phyloP scores from a whole-genome alignment of 768 basidiomycete genomes.

The Phallus indusiatus region DNA sequence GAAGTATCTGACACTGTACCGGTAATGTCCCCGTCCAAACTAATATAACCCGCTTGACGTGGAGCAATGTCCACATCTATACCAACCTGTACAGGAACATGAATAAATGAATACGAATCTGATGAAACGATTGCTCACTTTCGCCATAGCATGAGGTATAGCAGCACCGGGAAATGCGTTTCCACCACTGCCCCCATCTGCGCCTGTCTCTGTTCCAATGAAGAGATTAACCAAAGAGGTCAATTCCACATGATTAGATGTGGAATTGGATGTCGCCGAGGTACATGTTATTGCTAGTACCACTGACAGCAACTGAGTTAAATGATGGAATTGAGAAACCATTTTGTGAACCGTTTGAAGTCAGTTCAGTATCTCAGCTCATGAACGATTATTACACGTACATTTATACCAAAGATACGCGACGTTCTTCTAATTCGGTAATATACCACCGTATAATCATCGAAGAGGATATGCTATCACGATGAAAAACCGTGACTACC shows the following conservation, averaged over 20 bases:
- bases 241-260: constrained; percentile 15
- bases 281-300: not conserved
- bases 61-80: constrained; percentile 42
- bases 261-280: not conserved
- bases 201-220: constrained; percentile 39
- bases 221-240: constrained; percentile 43
- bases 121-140: constrained; percentile 20
- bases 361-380: too few relatives aligned
- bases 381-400: too few relatives aligned
- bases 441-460: too few relatives aligned
- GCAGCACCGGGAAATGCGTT: constrained; percentile 44
- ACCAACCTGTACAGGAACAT: constrained; percentile 27
- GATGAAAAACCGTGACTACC: not conserved
- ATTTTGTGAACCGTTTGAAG: not conserved
- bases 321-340: not conserved
- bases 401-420: too few relatives aligned
- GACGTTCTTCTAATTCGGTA: too few relatives aligned
- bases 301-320: not conserved
- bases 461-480: not conserved
- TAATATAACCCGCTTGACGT: constrained; percentile 42
- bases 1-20: constrained; percentile 6
- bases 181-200: constrained; percentile 36
- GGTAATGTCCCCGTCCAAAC: constrained; percentile 27
- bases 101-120: not conserved
- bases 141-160: constrained; percentile 44